phyloP scores from a whole-genome alignment of 1,139 yeast genomes.

The Candida sanyaensis region DNA sequence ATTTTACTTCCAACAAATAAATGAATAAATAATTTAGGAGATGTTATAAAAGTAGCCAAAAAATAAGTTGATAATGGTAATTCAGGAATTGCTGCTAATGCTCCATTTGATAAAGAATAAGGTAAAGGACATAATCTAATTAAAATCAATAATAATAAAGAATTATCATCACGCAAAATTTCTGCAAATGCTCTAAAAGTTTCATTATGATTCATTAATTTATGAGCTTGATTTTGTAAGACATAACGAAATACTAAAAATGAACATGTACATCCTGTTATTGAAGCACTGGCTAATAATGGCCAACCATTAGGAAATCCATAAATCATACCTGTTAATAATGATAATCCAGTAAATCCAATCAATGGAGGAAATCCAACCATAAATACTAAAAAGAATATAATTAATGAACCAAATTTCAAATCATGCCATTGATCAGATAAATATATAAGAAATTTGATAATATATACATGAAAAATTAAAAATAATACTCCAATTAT shows the following conservation, averaged over 20 bases:
- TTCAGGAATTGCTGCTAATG: slow-evolving; percentile 82
- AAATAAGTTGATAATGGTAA: slow-evolving; percentile 62
- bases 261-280: slow-evolving; percentile 72
- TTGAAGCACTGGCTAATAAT: slow-evolving; percentile 66
- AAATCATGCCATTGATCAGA: slow-evolving; percentile 49
- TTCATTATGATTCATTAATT: slow-evolving; percentile 52
- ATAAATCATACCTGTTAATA: slow-evolving; percentile 78
- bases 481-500: slow-evolving; percentile 32
- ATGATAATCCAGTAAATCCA: slow-evolving; percentile 74
- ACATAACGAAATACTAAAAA: slow-evolving; percentile 68
- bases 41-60: slow-evolving; percentile 69
- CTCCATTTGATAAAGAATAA: slow-evolving; percentile 89
- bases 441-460: slow-evolving; percentile 43
- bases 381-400: slow-evolving; percentile 47
- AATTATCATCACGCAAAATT: slow-evolving; percentile 63
- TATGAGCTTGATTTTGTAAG: slow-evolving; percentile 56
- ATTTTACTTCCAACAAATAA: slow-evolving; percentile 80
- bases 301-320: slow-evolving; percentile 86
- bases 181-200: slow-evolving; percentile 75
- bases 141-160: slow-evolving; percentile 66
- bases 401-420: slow-evolving; percentile 52
- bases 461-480: slow-evolving; percentile 50
- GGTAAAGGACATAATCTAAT: slow-evolving; percentile 90
- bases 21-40: slow-evolving; percentile 80
- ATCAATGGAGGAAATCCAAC: slow-evolving; percentile 82